Conservation (phyloP, 2,329 filamentous ascomycete species). For the Diplodia intermedia region DNA sequence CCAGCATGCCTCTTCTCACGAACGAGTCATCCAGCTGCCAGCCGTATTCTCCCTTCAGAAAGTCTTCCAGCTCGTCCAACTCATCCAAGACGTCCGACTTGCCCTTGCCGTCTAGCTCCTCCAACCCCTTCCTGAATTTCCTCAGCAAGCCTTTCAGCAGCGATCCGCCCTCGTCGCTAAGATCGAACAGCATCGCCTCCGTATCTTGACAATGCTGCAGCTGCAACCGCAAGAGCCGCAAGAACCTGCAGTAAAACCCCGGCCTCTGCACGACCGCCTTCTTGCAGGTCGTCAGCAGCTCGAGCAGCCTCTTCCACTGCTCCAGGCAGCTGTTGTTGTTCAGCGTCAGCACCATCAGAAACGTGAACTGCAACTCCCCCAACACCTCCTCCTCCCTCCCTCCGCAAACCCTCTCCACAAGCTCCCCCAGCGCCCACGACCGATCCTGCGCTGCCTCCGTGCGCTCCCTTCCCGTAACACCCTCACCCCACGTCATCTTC, state of each 20-base stretch:
- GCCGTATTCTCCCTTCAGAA: constrained; percentile 61
- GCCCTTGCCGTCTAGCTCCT: constrained; percentile 53
- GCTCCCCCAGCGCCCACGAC: constrained; percentile 65
- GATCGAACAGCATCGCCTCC: constrained; percentile 67
- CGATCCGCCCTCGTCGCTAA: constrained; percentile 59
- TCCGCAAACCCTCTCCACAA: constrained; percentile 54
- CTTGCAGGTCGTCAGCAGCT: constrained; percentile 63
- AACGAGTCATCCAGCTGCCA: constrained; percentile 65
- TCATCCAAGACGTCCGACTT: constrained; percentile 59
- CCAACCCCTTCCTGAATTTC: constrained; percentile 60
- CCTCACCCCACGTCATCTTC: constrained; percentile 67
- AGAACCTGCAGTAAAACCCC: constrained; percentile 59
- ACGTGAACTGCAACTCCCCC: constrained; percentile 68
- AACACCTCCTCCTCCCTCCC: constrained; percentile 49
- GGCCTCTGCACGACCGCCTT: constrained; percentile 57
- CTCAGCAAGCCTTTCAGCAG: constrained; percentile 61
- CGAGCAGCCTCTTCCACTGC: constrained; percentile 68
- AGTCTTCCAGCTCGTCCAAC: constrained; percentile 62
- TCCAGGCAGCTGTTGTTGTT: constrained; percentile 71
- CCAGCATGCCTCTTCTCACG: constrained; percentile 63
- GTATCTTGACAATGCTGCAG: constrained; percentile 64
- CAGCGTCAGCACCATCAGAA: constrained; percentile 67
- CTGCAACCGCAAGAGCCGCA: constrained; percentile 60
- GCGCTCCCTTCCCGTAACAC: constrained; percentile 66
- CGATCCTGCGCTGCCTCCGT: constrained; percentile 68